A percentile compares a stretch with the other conserved stretches of the same genome.
These are phyloP conservation scores for Trichophaea hybrida DNA, from an alignment of 2,329 filamentous ascomycete genomes.

Conservation along the genomic window DNA sequence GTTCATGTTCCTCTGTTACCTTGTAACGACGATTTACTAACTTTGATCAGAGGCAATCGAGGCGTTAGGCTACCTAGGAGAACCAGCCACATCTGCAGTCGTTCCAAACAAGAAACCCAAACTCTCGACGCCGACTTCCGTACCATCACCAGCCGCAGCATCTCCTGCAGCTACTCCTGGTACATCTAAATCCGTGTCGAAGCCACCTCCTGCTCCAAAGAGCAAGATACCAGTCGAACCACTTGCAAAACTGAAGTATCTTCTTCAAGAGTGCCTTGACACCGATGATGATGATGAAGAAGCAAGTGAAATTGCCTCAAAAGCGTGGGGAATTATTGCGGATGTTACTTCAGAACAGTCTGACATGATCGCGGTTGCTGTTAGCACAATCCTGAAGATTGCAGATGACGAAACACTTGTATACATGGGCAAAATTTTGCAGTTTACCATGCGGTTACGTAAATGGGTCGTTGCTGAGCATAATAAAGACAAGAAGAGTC, in stretches of 20 bases:
- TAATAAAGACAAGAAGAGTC: slow-evolving; percentile 19
- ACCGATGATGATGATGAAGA: slow-evolving; percentile 20
- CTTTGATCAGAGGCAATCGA: background rate
- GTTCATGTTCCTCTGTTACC: background rate
- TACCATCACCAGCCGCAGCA: background rate
- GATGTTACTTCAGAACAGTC: slow-evolving; percentile 13
- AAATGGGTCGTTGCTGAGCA: slow-evolving; percentile 21
- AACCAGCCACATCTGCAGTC: background rate
- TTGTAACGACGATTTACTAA: background rate
- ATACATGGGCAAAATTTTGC: slow-evolving; percentile 17
- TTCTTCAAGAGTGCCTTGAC: slow-evolving; percentile 16
- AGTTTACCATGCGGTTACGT: slow-evolving; percentile 20
- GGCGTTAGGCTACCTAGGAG: background rate
- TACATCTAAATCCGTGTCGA: background rate
- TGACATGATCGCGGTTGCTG: slow-evolving; percentile 16
- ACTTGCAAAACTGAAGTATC: slow-evolving; percentile 13
- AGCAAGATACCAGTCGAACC: slow-evolving; percentile 19
- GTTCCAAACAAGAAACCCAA: background rate
- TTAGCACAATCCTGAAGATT: slow-evolving; percentile 19
- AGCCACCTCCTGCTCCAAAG: slow-evolving; percentile 1
- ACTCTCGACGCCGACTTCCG: background rate
- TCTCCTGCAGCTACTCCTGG: background rate
- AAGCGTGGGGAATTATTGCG: slow-evolving; percentile 19
- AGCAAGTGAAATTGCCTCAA: slow-evolving; percentile 17
- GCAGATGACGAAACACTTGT: slow-evolving; percentile 19